Conservation (phyloP, 2,329 filamentous ascomycete species). For the Calonectria pseudoturangicola region DNA sequence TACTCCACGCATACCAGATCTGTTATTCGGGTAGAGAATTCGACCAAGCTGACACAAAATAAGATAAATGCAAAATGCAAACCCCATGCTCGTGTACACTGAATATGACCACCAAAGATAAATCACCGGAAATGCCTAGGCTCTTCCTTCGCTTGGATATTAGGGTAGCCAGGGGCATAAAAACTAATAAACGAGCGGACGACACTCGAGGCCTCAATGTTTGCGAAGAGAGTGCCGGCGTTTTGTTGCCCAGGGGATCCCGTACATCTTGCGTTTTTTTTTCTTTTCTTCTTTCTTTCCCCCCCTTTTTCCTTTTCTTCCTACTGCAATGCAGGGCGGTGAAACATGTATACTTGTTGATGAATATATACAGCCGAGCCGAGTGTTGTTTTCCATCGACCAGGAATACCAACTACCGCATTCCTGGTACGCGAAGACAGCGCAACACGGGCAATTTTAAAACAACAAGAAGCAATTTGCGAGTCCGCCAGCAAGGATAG, state of each 20-base stretch:
- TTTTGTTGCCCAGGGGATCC: background rate
- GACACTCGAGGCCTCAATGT: background rate
- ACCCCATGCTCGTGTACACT: no score
- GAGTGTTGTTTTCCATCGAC: background rate
- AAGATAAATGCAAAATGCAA: no score
- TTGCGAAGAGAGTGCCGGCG: no score
- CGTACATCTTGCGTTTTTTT: background rate
- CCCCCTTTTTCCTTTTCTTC: background rate
- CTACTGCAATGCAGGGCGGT: background rate
- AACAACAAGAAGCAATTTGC: slow-evolving; percentile 19
- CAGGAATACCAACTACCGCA: background rate
- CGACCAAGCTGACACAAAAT: background rate
- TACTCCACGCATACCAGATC: background rate
- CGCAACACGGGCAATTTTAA: background rate
- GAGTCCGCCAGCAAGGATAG: slow-evolving; percentile 29
- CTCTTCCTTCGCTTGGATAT: background rate
- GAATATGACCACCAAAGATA: background rate
- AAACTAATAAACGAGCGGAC: background rate
- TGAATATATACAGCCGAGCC: slow-evolving; percentile 36
- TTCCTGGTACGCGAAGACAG: background rate
- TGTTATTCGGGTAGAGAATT: no score
- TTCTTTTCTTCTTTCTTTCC: no score
- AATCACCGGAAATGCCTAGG: background rate
- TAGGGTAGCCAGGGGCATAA: background rate
- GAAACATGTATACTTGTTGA: slow-evolving; percentile 43